A percentile compares a stretch with the other conserved stretches of the same genome.
These are phyloP conservation scores for Fusarium keratoplasticum DNA, from an alignment of 2,329 filamentous ascomycete genomes.

Conservation along the genomic window DNA sequence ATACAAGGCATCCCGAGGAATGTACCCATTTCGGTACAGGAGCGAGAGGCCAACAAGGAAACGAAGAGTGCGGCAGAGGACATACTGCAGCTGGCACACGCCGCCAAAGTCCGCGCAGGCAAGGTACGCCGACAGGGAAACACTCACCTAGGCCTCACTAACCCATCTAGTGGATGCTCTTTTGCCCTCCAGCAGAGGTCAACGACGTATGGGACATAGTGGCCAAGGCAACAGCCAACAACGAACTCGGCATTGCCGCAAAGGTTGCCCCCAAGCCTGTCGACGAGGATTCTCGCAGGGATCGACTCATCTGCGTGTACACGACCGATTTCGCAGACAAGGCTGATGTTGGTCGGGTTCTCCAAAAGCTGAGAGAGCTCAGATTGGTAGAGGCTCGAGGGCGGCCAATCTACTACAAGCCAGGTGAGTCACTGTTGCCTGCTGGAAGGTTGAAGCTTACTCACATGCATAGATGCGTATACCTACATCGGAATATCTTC, in stretches of 20 bases:
- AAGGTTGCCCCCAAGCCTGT: slow-evolving; percentile 74
- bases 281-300: slow-evolving; percentile 52
- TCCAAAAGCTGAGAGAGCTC: slow-evolving; percentile 70
- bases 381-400: slow-evolving; percentile 64
- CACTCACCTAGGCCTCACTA: slow-evolving; percentile 39
- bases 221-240: slow-evolving; percentile 73
- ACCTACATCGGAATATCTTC: slow-evolving; percentile 73
- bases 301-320: slow-evolving; percentile 80
- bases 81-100: slow-evolving; percentile 71
- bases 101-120: slow-evolving; percentile 69
- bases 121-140: slow-evolving; percentile 63
- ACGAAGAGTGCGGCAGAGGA: slow-evolving; percentile 62
- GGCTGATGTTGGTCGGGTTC: slow-evolving; percentile 75
- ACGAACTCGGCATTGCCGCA: slow-evolving; percentile 76
- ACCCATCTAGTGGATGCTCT: slow-evolving; percentile 77
- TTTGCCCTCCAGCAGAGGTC: slow-evolving; percentile 65
- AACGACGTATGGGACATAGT: slow-evolving; percentile 74
- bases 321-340: slow-evolving; percentile 79
- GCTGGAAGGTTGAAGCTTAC: slow-evolving; percentile 23
- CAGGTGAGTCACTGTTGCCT: slow-evolving; percentile 61
- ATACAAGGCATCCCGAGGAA: slow-evolving; percentile 59
- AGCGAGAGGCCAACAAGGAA: slow-evolving; percentile 62
- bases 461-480: slow-evolving; percentile 66
- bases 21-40: slow-evolving; percentile 51
- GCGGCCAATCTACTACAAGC: slow-evolving; percentile 80